These are phyloP conservation scores for Aureobasidium leucospermi DNA, from an alignment of 2,329 filamentous ascomycete species.

Conservation along the genomic window DNA sequence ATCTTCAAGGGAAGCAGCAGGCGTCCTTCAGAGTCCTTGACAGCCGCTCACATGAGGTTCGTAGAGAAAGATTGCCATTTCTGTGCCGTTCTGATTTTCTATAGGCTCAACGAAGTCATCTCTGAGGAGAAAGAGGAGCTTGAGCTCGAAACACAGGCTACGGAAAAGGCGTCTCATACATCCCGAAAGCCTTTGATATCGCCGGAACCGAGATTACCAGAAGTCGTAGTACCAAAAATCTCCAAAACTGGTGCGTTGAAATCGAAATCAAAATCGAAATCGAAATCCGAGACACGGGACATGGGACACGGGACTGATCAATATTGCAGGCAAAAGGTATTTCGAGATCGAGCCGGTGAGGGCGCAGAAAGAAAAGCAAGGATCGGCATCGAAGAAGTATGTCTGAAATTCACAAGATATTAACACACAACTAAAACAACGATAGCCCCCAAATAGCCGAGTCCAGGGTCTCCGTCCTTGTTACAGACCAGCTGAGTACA, in stretches of 20 bases:
- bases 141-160: neutral
- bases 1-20: conserved; percentile 22
- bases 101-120: conserved; percentile 4
- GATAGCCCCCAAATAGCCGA: conserved; percentile 24
- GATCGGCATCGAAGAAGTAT: neutral
- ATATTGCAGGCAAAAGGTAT: conserved; percentile 12
- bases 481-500: conserved; percentile 24
- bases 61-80: neutral
- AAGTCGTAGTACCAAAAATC: conserved; percentile 27
- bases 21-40: conserved; percentile 13
- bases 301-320: neutral
- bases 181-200: conserved; percentile 6
- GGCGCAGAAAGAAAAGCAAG: neutral
- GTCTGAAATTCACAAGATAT: neutral
- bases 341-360: conserved; percentile 12
- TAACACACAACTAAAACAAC: neutral
- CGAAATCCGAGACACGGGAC: neutral
- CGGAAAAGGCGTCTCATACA: neutral
- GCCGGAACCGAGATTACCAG: conserved; percentile 17
- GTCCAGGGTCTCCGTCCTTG: conserved; percentile 27
- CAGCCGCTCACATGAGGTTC: conserved; percentile 21
- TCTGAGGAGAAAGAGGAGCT: neutral
- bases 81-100: neutral
- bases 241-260: conserved; percentile 26
- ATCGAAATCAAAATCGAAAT: neutral